Percentiles rank a stretch among this genome's conserved stretches.
Conservation (phyloP, 2,329 filamentous ascomycete genomes). For the Gnomoniopsis smithogilvyi region DNA sequence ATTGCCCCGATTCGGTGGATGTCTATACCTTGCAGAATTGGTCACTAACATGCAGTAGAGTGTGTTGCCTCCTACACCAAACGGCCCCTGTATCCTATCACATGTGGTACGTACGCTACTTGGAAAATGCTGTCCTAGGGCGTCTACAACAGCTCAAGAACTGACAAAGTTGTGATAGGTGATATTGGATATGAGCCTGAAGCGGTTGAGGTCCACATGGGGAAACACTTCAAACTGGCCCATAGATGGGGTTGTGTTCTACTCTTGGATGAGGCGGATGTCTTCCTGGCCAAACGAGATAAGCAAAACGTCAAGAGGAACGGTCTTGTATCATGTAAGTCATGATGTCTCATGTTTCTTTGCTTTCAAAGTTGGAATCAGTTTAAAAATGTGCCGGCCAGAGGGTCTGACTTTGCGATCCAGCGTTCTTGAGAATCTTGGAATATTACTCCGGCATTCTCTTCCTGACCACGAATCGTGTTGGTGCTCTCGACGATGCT, state of each 20-base stretch:
- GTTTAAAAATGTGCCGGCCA: no score
- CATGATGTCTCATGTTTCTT: no score
- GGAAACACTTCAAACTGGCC: slow-evolving; percentile 21
- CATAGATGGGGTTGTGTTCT: slow-evolving; percentile 23
- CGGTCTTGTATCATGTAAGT: slow-evolving; percentile 25
- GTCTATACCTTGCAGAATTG: no score
- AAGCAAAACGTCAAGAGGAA: slow-evolving; percentile 25
- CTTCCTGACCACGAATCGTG: slow-evolving; percentile 39
- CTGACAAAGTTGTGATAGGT: slow-evolving; percentile 6
- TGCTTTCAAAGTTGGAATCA: no score
- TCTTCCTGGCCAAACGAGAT: slow-evolving; percentile 22
- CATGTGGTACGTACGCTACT: background rate
- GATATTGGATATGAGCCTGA: slow-evolving; percentile 30
- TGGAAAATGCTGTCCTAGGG: background rate
- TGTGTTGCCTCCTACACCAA: slow-evolving; percentile 5
- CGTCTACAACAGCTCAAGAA: background rate
- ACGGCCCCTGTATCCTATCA: slow-evolving; percentile 3
- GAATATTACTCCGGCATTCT: slow-evolving; percentile 35
- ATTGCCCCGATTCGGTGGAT: no score
- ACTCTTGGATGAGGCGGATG: slow-evolving; percentile 25
- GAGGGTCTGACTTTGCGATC: background rate
- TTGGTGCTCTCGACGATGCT: slow-evolving; percentile 38
- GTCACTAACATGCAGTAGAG: no score
- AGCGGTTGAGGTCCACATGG: slow-evolving; percentile 27
- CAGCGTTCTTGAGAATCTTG: slow-evolving; percentile 32